Base-by-base conservation (phyloP, 176 grass and related monocot species). In the Bothriochloa decipiens region DNA sequence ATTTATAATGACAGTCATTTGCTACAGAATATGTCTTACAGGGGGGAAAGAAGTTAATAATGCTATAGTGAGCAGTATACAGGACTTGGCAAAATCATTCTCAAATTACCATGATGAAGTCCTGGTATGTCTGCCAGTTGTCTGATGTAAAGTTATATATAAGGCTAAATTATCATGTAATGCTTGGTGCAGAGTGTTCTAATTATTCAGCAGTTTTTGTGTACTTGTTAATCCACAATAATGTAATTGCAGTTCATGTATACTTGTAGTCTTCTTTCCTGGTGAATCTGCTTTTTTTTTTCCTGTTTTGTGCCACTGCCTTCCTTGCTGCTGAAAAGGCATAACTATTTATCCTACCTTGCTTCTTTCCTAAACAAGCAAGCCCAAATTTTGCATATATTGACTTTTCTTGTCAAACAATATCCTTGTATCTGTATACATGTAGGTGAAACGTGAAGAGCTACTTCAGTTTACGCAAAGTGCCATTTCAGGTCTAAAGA, bases 361-460 rank as follows among this genome's bases (percentile, higher is more conserved):
- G 25, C 45, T 58, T 80, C 37, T 65, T 60, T 74, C 78, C 66
- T 79, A 74, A 37, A 27, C 25, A 80, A 68, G 5, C 10, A 89
- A 33, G 55, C 75, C 65, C 66, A 16, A 86, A 74, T 15, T 60
- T 49, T 49, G 75, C 27, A 74, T 18, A 83, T 29, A 20, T 52
- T 77, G 23, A 26, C 32, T 33, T 65, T 11, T 61, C 7, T 74
- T 67, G 11, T 83, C 22, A 74, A 60, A 40, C 25, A 23, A 74
- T 79, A 60, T 68, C 79, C 40, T 41, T 60, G 2, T 57, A 42
- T 70, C 6, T 43, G 26, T 77, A 65, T 77, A 84, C 83, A 84
- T 93, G 68, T 82, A 99, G 96, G 96, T 99, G 86, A 99, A 99
- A 82, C 86, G 89, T 81, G 96, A 99, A 78, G 96, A 99, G 68